These are phyloP conservation scores for Hamamelis virginiana DNA, from an alignment of 164 flowering plant genomes.

Conservation along the genomic window DNA sequence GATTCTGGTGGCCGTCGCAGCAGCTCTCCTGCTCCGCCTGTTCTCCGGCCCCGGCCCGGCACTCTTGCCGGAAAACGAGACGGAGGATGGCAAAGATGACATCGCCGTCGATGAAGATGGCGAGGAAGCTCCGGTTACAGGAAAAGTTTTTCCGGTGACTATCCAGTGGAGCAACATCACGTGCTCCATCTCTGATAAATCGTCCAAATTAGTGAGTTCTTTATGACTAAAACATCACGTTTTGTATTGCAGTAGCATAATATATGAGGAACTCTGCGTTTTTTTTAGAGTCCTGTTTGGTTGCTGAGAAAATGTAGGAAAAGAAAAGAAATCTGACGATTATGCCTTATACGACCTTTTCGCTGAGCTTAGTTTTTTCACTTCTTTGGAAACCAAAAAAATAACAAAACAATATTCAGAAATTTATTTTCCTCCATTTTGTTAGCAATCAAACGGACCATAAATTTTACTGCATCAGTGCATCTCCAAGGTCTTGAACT, in stretches of 20 bases:
- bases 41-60: conserved; percentile 72
- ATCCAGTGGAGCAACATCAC: conserved; percentile 80
- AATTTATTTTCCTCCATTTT: no score
- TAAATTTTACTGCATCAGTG: no score
- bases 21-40: conserved; percentile 75
- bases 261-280: no score
- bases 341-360: no score
- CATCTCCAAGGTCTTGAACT: no score
- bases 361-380: no score
- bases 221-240: background rate
- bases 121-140: conserved; percentile 33
- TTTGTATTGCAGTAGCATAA: background rate
- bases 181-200: conserved; percentile 72
- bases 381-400: no score
- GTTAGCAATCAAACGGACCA: no score
- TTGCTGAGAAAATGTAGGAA: conserved; percentile 1
- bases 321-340: background rate
- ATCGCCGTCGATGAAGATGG: conserved; percentile 20
- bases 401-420: no score
- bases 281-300: background rate
- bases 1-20: conserved; percentile 73
- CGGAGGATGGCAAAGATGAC: conserved; percentile 25
- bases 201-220: conserved; percentile 63
- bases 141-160: conserved; percentile 63
- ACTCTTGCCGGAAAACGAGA: conserved; percentile 38